A percentile compares a stretch with the other conserved stretches of the same genome.
phyloP scores from a whole-genome alignment of 1,284 basidiomycete genomes.

The Exobasidium rhododendri region DNA sequence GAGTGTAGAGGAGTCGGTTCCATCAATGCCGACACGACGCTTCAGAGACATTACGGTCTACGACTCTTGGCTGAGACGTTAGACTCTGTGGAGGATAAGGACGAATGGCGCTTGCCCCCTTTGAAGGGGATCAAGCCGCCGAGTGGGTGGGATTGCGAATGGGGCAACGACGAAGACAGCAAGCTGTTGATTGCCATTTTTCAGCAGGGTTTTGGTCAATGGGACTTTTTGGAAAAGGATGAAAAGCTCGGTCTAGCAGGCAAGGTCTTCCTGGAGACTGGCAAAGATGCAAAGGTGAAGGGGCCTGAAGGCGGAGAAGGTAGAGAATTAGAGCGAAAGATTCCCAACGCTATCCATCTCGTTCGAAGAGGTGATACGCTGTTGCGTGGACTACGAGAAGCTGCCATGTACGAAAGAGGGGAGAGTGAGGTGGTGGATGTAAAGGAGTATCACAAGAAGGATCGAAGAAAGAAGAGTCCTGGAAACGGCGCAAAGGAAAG shows the following conservation, averaged over 20 bases:
- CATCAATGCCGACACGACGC: slow-evolving; percentile 95
- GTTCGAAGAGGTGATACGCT: slow-evolving; percentile 95
- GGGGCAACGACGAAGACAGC: slow-evolving; percentile 88
- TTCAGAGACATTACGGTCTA: slow-evolving; percentile 84
- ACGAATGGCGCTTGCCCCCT: slow-evolving; percentile 77
- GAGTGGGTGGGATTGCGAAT: slow-evolving; percentile 91
- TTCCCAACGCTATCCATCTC: slow-evolving; percentile 67
- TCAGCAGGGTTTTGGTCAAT: slow-evolving; percentile 90
- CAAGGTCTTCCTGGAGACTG: slow-evolving; percentile 97
- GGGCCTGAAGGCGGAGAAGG: slow-evolving; percentile 60
- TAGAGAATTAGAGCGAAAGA: slow-evolving; percentile 41
- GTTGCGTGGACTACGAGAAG: slow-evolving; percentile 60
- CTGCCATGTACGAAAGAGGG: slow-evolving; percentile 17
- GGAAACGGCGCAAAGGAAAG: slow-evolving; percentile 3
- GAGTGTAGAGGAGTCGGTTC: slow-evolving; percentile 82
- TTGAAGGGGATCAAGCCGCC: slow-evolving; percentile 75
- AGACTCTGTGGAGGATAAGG: slow-evolving; percentile 62
- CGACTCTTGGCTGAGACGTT: slow-evolving; percentile 74
- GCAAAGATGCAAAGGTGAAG: slow-evolving; percentile 47
- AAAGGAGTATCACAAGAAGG: slow-evolving; percentile 2
- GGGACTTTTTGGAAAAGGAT: slow-evolving; percentile 93
- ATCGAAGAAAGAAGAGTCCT: slow-evolving; percentile 4
- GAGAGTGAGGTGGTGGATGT: background rate
- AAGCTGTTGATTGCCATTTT: slow-evolving; percentile 91
- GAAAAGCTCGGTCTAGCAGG: slow-evolving; percentile 74